These are phyloP conservation scores for Simplicillium sp. DNA, from an alignment of 2,329 filamentous ascomycete species.

Conservation along the genomic window DNA sequence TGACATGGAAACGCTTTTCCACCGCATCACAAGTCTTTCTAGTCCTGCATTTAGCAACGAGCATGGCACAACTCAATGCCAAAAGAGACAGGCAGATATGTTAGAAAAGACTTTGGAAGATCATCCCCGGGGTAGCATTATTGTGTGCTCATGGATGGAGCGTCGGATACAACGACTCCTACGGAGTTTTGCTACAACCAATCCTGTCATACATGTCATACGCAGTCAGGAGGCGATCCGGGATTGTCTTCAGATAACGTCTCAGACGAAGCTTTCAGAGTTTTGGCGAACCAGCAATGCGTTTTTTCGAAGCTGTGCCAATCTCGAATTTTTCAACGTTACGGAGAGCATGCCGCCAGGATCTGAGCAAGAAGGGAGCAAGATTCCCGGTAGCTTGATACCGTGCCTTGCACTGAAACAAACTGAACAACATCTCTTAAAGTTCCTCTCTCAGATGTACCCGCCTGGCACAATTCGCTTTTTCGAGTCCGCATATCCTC, in stretches of 20 bases:
- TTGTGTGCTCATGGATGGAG: slow-evolving; percentile 66
- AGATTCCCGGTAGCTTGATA: slow-evolving; percentile 30
- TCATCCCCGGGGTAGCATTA: slow-evolving; percentile 53
- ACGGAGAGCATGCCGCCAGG: slow-evolving; percentile 36
- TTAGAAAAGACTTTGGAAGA: slow-evolving; percentile 49
- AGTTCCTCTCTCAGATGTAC: slow-evolving; percentile 55
- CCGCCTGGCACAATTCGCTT: slow-evolving; percentile 44
- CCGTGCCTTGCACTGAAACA: slow-evolving; percentile 60
- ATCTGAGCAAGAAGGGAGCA: slow-evolving; percentile 7
- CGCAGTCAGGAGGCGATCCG: slow-evolving; percentile 58
- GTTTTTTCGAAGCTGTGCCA: slow-evolving; percentile 57
- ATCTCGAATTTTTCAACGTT: slow-evolving; percentile 69
- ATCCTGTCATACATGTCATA: slow-evolving; percentile 63
- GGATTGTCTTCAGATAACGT: slow-evolving; percentile 47
- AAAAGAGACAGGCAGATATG: slow-evolving; percentile 51
- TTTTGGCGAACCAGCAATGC: slow-evolving; percentile 47
- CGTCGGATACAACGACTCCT: slow-evolving; percentile 51
- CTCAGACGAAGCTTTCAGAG: slow-evolving; percentile 45
- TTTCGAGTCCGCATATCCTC: slow-evolving; percentile 54
- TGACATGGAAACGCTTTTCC: slow-evolving; percentile 60
- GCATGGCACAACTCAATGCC: slow-evolving; percentile 53
- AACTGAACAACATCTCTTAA: slow-evolving; percentile 59
- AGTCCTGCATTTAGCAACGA: slow-evolving; percentile 54
- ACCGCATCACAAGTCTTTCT: slow-evolving; percentile 51
- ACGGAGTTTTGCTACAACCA: slow-evolving; percentile 49